phyloP scores from a whole-genome alignment of 106 monocot genomes.

The Acorus gramineus region DNA sequence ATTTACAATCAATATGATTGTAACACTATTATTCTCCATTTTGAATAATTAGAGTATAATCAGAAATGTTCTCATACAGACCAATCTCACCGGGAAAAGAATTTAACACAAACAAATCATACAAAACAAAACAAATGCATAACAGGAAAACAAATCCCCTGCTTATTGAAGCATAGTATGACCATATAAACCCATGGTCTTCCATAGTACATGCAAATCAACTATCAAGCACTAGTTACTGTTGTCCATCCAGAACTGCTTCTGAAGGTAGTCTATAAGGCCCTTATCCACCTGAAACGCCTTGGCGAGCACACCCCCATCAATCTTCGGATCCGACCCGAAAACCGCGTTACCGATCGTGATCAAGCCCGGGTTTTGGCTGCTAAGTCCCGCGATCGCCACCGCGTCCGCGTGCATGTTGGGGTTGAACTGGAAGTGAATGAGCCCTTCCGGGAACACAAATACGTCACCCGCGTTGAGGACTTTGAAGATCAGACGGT shows the following conservation, averaged over 20 bases:
- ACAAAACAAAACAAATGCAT: too few relatives aligned
- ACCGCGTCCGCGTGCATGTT: neutral
- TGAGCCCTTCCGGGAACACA: constrained; percentile 1
- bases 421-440: neutral
- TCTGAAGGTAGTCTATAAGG: neutral
- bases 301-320: neutral
- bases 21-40: too few relatives aligned
- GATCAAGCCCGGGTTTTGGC: neutral
- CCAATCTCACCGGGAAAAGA: too few relatives aligned
- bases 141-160: too few relatives aligned
- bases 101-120: too few relatives aligned
- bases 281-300: constrained; percentile 2
- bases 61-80: too few relatives aligned
- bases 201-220: neutral
- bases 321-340: neutral
- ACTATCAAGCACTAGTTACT: neutral
- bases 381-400: neutral
- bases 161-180: too few relatives aligned
- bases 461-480: neutral
- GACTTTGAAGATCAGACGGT: neutral
- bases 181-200: too few relatives aligned
- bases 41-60: too few relatives aligned
- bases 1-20: too few relatives aligned
- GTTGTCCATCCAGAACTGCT: neutral
- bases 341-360: neutral